These are phyloP conservation scores for Alternaria sp. DNA, from an alignment of 2,329 filamentous ascomycete species.

Conservation along the genomic window DNA sequence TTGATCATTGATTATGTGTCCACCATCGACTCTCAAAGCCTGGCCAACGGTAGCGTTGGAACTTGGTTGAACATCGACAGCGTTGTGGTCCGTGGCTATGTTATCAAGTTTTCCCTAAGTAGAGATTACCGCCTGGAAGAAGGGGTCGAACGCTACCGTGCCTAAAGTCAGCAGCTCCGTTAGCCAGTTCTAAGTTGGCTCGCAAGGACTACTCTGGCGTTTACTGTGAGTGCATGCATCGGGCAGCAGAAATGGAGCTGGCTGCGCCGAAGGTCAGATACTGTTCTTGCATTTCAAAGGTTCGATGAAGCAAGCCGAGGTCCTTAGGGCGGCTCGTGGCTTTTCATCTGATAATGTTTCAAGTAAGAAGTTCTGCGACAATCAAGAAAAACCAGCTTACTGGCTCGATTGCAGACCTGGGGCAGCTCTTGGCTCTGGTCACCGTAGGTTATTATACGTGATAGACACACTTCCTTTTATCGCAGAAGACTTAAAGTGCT, in stretches of 20 bases:
- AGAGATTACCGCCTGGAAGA: conserved; percentile 1
- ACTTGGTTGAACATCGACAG: neutral
- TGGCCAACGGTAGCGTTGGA: neutral
- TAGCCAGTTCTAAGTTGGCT: no score
- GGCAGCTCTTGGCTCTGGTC: conserved; percentile 5
- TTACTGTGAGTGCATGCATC: conserved; percentile 25
- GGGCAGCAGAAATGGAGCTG: conserved; percentile 29
- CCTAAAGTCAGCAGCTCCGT: no score
- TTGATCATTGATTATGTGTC: neutral
- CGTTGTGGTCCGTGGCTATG: neutral
- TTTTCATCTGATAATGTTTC: conserved; percentile 20
- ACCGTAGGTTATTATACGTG: neutral
- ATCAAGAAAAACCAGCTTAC: neutral
- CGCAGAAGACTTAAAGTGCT: neutral
- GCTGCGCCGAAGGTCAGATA: conserved; percentile 13
- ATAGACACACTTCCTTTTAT: neutral
- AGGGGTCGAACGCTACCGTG: conserved; percentile 7
- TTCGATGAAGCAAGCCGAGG: conserved; percentile 30
- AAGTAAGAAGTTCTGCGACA: neutral
- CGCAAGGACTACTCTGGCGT: conserved; percentile 19
- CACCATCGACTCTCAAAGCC: neutral
- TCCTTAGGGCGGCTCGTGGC: conserved; percentile 18
- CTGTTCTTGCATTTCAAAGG: conserved; percentile 13
- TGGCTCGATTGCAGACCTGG: neutral
- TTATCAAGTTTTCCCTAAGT: conserved; percentile 6